Evolutionary conservation across 2,329 filamentous ascomycete genomes (phyloP).

Genomic region (Dendrostoma leiphaemia): DNA sequence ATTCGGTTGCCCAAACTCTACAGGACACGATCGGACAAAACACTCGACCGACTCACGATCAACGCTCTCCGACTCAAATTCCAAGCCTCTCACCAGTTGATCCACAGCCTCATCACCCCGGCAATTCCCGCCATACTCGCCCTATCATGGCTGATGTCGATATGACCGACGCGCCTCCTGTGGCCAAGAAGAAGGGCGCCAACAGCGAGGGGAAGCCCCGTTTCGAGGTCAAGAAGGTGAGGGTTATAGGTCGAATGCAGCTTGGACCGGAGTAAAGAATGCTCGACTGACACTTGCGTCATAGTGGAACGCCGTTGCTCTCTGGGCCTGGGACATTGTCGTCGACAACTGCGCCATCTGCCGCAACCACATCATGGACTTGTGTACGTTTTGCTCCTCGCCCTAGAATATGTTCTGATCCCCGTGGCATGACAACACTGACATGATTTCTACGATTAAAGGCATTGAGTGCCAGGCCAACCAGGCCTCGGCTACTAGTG

Average conservation of each 20-base stretch:
- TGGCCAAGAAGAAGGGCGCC: conserved; percentile 51
- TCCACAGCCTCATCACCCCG: neutral
- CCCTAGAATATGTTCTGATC: neutral
- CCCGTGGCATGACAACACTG: neutral
- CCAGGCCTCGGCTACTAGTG: conserved; percentile 92
- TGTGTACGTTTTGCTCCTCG: conserved; percentile 60
- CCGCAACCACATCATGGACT: conserved; percentile 99
- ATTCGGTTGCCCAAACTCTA: no score
- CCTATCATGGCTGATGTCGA: conserved; percentile 87
- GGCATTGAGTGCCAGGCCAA: conserved; percentile 99
- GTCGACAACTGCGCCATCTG: conserved; percentile 99
- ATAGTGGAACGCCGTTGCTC: conserved; percentile 96
- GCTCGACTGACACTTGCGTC: conserved; percentile 6
- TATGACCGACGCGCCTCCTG: conserved; percentile 81
- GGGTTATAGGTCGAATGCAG: no score
- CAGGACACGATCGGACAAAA: no score
- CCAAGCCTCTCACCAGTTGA: neutral
- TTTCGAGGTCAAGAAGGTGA: conserved; percentile 98
- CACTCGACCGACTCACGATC: no score
- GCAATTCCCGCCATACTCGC: neutral
- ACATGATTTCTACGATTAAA: conserved; percentile 31
- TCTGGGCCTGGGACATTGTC: conserved; percentile 99
- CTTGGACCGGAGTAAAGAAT: conserved; percentile 2
- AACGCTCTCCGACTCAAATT: no score
- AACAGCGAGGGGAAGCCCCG: conserved; percentile 76